Evolutionary conservation across 192 early-diverging fungal genomes (phyloP).

Genomic region (Coemansia sp.): DNA sequence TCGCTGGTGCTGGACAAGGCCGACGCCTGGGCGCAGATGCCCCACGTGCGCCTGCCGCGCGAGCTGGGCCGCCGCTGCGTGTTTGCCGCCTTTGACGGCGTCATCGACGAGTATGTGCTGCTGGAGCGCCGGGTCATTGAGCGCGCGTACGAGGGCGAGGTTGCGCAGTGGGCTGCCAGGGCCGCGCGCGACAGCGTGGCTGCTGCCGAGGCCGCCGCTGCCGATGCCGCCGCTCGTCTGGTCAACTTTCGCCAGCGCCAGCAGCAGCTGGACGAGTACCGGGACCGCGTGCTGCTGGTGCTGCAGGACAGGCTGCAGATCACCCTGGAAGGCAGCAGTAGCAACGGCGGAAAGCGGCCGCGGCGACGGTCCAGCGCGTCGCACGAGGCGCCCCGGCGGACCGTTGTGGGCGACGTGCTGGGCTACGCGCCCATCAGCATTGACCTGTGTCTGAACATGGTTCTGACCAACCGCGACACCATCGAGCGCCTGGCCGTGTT

Average conservation of each 20-base stretch:
- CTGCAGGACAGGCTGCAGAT: constrained; percentile 23
- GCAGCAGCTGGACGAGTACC: constrained; percentile 49
- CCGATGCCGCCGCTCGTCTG: not conserved
- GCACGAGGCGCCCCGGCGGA: constrained; percentile 10
- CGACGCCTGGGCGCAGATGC: constrained; percentile 22
- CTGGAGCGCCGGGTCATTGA: constrained; percentile 39
- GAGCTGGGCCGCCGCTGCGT: constrained; percentile 35
- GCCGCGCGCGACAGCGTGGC: not conserved
- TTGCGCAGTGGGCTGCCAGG: constrained; percentile 22
- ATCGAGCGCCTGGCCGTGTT: constrained; percentile 59
- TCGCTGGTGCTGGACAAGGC: constrained; percentile 20
- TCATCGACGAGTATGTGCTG: constrained; percentile 36
- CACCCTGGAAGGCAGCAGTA: not conserved
- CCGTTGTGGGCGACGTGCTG: constrained; percentile 36
- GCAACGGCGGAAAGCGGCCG: not conserved
- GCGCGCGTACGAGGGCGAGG: constrained; percentile 22
- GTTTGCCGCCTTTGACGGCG: constrained; percentile 34
- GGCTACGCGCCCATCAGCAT: constrained; percentile 50
- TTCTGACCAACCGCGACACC: constrained; percentile 84
- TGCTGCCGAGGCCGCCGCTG: not conserved
- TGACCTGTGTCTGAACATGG: constrained; percentile 80
- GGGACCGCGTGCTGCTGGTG: constrained; percentile 23
- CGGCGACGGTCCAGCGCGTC: constrained; percentile 10
- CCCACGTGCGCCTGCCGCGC: constrained; percentile 12
- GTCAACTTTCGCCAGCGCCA: constrained; percentile 28